Evolutionary conservation across 2,329 filamentous ascomycete species (phyloP).

Genomic region (Phyllosticta capitalensis): DNA sequence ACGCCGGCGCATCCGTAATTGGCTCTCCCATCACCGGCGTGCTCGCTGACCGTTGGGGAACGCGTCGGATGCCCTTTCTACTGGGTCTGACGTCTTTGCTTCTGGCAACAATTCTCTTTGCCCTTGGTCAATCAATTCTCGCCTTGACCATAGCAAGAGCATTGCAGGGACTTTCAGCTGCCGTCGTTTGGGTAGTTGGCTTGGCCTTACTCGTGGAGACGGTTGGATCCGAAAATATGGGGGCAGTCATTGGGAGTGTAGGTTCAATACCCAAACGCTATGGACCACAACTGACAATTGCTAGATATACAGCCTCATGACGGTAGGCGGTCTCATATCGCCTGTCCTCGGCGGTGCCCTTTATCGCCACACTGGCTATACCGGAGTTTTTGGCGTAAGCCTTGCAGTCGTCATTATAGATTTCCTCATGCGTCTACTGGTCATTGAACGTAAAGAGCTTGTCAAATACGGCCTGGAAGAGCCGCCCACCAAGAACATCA

Average conservation of each 20-base stretch:
- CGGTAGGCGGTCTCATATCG: conserved; percentile 46
- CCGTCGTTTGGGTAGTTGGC: conserved; percentile 51
- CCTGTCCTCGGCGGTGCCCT: conserved; percentile 52
- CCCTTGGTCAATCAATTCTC: conserved; percentile 39
- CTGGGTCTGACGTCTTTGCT: conserved; percentile 44
- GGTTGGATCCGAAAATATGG: conserved; percentile 46
- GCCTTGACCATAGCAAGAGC: conserved; percentile 44
- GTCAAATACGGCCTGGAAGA: conserved; percentile 19
- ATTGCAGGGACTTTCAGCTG: conserved; percentile 48
- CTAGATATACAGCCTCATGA: conserved; percentile 50
- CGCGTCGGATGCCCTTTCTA: conserved; percentile 50
- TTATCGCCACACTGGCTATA: conserved; percentile 49
- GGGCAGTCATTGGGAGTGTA: conserved; percentile 51
- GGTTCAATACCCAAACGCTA: conserved; percentile 9
- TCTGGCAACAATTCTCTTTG: conserved; percentile 46
- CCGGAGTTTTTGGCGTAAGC: conserved; percentile 49
- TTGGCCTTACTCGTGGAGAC: conserved; percentile 51
- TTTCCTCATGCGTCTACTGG: conserved; percentile 48
- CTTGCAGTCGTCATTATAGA: conserved; percentile 48
- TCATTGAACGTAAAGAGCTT: conserved; percentile 55
- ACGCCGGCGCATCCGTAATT: conserved; percentile 44
- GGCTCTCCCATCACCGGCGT: conserved; percentile 45
- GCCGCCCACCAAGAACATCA: conserved; percentile 3
- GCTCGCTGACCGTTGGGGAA: conserved; percentile 42
- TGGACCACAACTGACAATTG: neutral